These are phyloP conservation scores for Acanthamoeba healyi DNA, from an alignment of 208 protist genomes.

Conservation along the genomic window DNA sequence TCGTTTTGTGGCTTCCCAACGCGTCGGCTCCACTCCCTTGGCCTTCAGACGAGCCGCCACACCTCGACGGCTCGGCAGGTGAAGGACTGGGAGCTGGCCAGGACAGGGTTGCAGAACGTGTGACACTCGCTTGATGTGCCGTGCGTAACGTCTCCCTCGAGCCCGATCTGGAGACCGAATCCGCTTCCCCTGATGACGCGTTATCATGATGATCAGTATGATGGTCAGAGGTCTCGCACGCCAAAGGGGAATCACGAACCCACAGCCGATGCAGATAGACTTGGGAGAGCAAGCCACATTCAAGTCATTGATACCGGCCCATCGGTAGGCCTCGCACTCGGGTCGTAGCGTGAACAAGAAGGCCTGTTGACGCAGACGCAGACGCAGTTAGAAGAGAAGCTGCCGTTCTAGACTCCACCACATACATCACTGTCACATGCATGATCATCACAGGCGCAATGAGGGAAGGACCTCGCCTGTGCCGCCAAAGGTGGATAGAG, in stretches of 20 bases:
- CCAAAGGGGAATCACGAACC: background rate
- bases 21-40: too few species aligned
- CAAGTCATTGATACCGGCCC: slow-evolving; percentile 30
- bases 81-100: slow-evolving; percentile 22
- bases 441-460: background rate
- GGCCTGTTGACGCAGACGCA: background rate
- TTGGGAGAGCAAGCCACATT: background rate
- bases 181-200: background rate
- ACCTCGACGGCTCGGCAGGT: slow-evolving; percentile 5
- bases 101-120: slow-evolving; percentile 6
- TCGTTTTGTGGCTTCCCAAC: too few species aligned
- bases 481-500: background rate
- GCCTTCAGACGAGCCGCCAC: slow-evolving; percentile 22
- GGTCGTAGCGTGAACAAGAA: slow-evolving; percentile 35
- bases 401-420: too few species aligned
- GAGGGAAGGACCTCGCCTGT: slow-evolving; percentile 4
- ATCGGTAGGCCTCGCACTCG: slow-evolving; percentile 1
- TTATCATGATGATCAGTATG: background rate
- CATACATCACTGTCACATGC: too few species aligned
- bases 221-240: background rate
- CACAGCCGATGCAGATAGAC: slow-evolving; percentile 33
- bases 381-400: background rate
- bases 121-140: slow-evolving; percentile 22
- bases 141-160: slow-evolving; percentile 59
- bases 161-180: slow-evolving; percentile 27